Base-by-base conservation (phyloP, 2,329 filamentous ascomycete genomes). In the Alternaria tenuissima region DNA sequence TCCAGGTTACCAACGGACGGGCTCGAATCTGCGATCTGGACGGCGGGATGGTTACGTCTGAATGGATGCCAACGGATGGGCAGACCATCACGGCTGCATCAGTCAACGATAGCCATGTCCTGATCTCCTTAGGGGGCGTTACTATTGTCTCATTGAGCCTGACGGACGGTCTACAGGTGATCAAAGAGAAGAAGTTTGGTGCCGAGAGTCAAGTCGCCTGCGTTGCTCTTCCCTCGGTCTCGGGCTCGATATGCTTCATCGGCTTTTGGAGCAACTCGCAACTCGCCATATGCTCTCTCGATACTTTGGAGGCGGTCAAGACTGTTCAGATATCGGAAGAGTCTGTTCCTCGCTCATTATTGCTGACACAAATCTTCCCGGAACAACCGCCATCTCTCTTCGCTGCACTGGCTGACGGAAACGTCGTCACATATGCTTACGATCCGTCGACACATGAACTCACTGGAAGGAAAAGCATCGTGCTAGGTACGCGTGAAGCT, bases 361-460 rank as follows among this genome's bases (percentile, higher is more conserved):
- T 89, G 0, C 85, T 98, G 7, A 90, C 92, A 5, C 89, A 94
- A 62, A 85, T 98, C 4, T 86, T 97, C 32, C 75, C 79, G 12
- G 78, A 84, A 44, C 89, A 89, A 14, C 83, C 84, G 7, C 90
- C 93, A 0, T 97, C 91, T 0, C 83, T 99, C 0, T 91, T 99
- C 62, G 86, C 97, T 32, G 91, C 94, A 12, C 91, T 97, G 86
- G 93, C 96, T 48, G 94, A 98, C 78, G 95, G 95, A 4, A 92
- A 91, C 62, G 91, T 99, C 1, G 86, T 96, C 52, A 95, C 91
- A 0, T 98, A 94, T 74, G 87, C 88, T 32, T 85, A 97, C 36
- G 86, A 91, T 32, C 78, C 82, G 0, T 70, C 79, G 0, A 85
- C 86, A n/a, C 87, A 86, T 61, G 81, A 86, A 0, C 81, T 98